These are phyloP conservation scores for Salix dunnii DNA, from an alignment of 345 rosid genomes.

Conservation along the genomic window DNA sequence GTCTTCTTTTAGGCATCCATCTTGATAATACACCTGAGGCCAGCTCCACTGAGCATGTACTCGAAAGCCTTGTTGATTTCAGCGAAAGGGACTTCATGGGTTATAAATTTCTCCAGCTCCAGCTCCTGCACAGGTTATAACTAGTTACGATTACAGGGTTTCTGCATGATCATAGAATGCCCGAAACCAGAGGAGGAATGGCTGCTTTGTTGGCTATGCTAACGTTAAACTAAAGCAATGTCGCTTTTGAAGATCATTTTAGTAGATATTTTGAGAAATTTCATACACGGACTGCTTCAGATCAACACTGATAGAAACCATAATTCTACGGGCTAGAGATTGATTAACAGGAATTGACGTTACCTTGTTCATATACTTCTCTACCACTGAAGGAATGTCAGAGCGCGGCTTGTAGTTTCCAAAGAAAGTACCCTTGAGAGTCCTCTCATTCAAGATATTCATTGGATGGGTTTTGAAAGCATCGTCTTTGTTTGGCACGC, in stretches of 20 bases:
- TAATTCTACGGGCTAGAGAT: neutral
- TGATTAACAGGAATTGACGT: neutral
- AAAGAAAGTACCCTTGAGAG: conserved; percentile 64
- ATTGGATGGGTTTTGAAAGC: conserved; percentile 56
- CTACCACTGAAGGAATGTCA: conserved; percentile 60
- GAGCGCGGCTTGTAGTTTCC: conserved; percentile 67
- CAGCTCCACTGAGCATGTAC: conserved; percentile 43
- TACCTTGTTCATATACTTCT: conserved; percentile 62
- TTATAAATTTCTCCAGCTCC: conserved; percentile 47
- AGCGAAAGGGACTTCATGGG: conserved; percentile 43
- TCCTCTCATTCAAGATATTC: conserved; percentile 59
- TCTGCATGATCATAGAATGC: neutral
- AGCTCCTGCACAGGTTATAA: conserved; percentile 30
- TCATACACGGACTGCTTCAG: neutral
- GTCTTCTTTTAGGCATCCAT: conserved; percentile 24
- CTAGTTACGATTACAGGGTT: neutral
- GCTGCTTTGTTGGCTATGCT: neutral
- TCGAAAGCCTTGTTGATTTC: conserved; percentile 57
- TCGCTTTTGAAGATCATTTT: neutral
- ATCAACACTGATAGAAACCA: neutral
- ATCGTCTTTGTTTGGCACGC: conserved; percentile 64
- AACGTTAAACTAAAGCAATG: neutral
- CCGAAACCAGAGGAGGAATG: neutral
- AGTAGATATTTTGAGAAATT: neutral
- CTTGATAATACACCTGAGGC: conserved; percentile 43